These are phyloP conservation scores for Tripidium arundinaceum DNA, from an alignment of 202 grass and related monocot genomes.

Conservation along the genomic window DNA sequence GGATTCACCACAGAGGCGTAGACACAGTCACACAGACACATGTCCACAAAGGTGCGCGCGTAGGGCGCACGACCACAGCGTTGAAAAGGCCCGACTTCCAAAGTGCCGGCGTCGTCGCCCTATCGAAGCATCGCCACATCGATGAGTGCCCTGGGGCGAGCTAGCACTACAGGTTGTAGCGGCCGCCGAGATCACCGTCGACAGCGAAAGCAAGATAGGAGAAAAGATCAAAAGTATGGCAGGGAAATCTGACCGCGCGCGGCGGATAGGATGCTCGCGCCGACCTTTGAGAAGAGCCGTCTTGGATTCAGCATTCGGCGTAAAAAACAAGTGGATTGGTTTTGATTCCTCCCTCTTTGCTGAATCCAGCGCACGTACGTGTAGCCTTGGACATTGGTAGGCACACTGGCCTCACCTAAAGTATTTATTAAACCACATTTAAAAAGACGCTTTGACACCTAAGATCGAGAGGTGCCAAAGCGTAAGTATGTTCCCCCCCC, in stretches of 20 bases:
- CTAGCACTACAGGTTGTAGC: too few species aligned
- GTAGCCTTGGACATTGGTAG: background rate
- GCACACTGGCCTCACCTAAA: background rate
- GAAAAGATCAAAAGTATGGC: background rate
- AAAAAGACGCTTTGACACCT: background rate
- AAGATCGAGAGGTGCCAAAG: background rate
- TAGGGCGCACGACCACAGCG: too few species aligned
- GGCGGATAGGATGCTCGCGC: background rate
- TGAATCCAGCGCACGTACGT: background rate
- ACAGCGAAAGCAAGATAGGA: too few species aligned
- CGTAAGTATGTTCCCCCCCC: too few species aligned
- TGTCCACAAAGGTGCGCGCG: too few species aligned
- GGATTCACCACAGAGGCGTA: too few species aligned
- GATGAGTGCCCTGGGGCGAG: too few species aligned
- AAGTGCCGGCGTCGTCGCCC: too few species aligned
- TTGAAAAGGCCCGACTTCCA: too few species aligned
- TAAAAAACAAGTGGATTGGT: background rate
- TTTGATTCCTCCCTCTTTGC: background rate
- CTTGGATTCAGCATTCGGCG: background rate
- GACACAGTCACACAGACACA: too few species aligned
- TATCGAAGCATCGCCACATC: too few species aligned
- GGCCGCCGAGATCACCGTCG: background rate
- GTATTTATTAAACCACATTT: background rate
- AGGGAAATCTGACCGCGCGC: background rate
- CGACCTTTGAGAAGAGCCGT: background rate